A percentile compares a stretch with the other conserved stretches of the same genome.
These are phyloP conservation scores for Hypholoma sublateritium DNA, from an alignment of 768 basidiomycete genomes.

Conservation along the genomic window DNA sequence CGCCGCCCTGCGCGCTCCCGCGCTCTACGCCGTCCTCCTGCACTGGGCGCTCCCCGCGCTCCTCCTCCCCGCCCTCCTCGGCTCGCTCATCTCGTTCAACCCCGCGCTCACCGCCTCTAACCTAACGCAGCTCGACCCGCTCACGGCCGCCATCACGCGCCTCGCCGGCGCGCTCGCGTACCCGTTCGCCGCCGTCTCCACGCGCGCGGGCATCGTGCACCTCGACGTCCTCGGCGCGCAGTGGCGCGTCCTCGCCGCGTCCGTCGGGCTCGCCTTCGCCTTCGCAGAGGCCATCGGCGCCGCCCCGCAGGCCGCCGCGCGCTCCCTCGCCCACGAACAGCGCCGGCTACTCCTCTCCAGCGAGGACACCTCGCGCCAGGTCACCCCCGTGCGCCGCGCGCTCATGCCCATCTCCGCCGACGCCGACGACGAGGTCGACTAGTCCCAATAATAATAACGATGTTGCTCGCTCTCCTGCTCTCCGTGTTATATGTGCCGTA, in stretches of 20 bases:
- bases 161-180: constrained; percentile 62
- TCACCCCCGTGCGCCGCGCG: constrained; percentile 16
- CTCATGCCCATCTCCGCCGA: constrained; percentile 15
- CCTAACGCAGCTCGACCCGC: constrained; percentile 46
- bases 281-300: constrained; percentile 63
- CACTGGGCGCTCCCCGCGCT: constrained; percentile 68
- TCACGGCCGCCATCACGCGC: constrained; percentile 64
- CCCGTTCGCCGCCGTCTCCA: constrained; percentile 38
- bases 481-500: too few species aligned
- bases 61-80: constrained; percentile 55
- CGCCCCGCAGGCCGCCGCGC: constrained; percentile 40
- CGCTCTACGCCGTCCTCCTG: constrained; percentile 53
- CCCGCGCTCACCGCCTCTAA: constrained; percentile 34
- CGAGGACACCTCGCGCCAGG: constrained; percentile 1
- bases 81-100: constrained; percentile 63
- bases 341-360: constrained; percentile 5
- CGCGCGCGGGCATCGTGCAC: constrained; percentile 28
- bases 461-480: too few species aligned
- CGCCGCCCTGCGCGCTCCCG: constrained; percentile 39
- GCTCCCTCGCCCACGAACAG: constrained; percentile 27
- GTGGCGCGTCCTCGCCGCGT: constrained; percentile 56
- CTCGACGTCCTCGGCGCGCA: constrained; percentile 55
- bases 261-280: constrained; percentile 60
- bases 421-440: constrained; percentile 13
- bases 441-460: neutral